A percentile compares a stretch with the other conserved stretches of the same genome.
Conservation (phyloP, 345 rosid species). For the Eucalyptus pauciflora region DNA sequence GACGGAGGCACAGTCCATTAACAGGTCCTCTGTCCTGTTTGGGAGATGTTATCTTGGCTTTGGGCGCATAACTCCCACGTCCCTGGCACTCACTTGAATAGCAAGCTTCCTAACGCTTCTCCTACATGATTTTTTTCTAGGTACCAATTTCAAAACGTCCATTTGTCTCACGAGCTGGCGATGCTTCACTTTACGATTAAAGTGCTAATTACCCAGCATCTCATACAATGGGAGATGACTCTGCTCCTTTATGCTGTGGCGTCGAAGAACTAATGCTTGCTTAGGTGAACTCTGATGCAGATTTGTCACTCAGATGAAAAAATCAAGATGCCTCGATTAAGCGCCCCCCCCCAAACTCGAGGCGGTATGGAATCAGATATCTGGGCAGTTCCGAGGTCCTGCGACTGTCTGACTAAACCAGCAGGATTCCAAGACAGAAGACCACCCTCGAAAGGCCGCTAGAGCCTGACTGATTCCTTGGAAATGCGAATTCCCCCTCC, state of each 20-base stretch:
- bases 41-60: constrained; percentile 80
- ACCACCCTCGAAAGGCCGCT: neutral
- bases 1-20: constrained; percentile 74
- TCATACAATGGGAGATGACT: neutral
- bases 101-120: constrained; percentile 77
- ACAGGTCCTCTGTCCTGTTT: constrained; percentile 84
- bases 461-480: neutral
- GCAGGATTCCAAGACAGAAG: constrained; percentile 8
- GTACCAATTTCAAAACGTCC: neutral
- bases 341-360: neutral
- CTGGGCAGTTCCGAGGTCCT: constrained; percentile 6
- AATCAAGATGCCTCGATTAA: constrained; percentile 1
- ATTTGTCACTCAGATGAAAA: constrained; percentile 38
- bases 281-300: constrained; percentile 78
- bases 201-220: neutral
- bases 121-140: constrained; percentile 72
- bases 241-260: constrained; percentile 3
- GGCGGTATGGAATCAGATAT: constrained; percentile 3
- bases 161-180: neutral
- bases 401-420: neutral
- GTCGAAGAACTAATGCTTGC: constrained; percentile 75
- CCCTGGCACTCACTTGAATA: constrained; percentile 55
- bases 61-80: constrained; percentile 71
- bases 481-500: constrained; percentile 18
- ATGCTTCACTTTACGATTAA: neutral